Percentiles rank a stretch among this genome's conserved stretches.
Evolutionary conservation across 2,329 filamentous ascomycete species (phyloP).

Genomic region (Arthrobotrys entomopaga): DNA sequence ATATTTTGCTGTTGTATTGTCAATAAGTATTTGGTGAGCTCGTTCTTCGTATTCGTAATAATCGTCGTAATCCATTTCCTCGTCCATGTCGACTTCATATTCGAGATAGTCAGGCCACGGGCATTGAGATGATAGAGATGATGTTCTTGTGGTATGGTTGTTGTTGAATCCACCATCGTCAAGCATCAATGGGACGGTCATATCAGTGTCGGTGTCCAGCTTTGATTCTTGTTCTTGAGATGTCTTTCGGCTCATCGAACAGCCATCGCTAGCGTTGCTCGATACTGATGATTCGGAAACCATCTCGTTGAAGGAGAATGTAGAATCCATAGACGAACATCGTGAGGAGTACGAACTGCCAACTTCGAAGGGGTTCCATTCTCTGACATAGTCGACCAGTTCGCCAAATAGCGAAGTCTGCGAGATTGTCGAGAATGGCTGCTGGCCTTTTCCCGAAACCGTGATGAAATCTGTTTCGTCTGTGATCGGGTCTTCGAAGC

Average conservation of each 20-base stretch:
- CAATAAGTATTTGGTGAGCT: conserved; percentile 33
- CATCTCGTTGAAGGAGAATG: conserved; percentile 51
- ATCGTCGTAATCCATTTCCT: conserved; percentile 52
- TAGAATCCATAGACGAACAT: conserved; percentile 50
- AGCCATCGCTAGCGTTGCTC: conserved; percentile 45
- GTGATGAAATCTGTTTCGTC: conserved; percentile 51
- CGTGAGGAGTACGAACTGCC: conserved; percentile 45
- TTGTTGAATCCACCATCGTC: conserved; percentile 29
- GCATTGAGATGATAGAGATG: conserved; percentile 38
- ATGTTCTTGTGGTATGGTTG: conserved; percentile 17
- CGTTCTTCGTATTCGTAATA: conserved; percentile 53
- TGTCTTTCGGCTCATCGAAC: conserved; percentile 31
- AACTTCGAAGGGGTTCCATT: conserved; percentile 54
- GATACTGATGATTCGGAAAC: conserved; percentile 52
- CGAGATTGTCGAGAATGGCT: conserved; percentile 40
- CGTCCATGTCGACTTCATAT: conserved; percentile 39
- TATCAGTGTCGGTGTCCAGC: conserved; percentile 24
- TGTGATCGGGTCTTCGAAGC: conserved; percentile 49
- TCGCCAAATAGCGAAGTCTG: conserved; percentile 52
- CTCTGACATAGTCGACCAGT: conserved; percentile 53
- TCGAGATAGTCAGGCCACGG: conserved; percentile 53
- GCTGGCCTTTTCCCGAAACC: conserved; percentile 22
- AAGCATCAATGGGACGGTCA: conserved; percentile 44
- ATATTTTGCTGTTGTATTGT: conserved; percentile 34
- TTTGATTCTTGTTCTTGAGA: conserved; percentile 34